Percentiles rank a stretch among this genome's conserved stretches.
phyloP scores from a whole-genome alignment of 1,139 yeast species.

The Saccharomycopsis phalli region DNA sequence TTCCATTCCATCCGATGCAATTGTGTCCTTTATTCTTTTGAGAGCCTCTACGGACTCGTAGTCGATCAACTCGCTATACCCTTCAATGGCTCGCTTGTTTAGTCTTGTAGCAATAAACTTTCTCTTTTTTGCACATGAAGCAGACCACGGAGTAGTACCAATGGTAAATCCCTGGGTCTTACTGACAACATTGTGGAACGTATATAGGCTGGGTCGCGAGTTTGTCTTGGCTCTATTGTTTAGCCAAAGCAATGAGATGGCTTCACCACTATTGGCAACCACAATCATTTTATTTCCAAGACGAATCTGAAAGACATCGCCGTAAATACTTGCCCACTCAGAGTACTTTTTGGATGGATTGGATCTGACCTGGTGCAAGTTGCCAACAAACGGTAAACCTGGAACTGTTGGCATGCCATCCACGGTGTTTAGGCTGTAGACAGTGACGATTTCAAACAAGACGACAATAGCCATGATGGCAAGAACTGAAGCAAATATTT shows the following conservation, averaged over 20 bases:
- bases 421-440: no score
- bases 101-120: constrained; percentile 45
- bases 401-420: constrained; percentile 36
- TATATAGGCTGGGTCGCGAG: constrained; percentile 59
- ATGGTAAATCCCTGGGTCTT: constrained; percentile 57
- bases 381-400: constrained; percentile 47
- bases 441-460: no score
- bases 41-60: constrained; percentile 33
- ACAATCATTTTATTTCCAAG: constrained; percentile 50
- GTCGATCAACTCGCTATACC: constrained; percentile 35
- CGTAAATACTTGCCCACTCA: constrained; percentile 39
- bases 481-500: no score
- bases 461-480: no score
- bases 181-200: constrained; percentile 62
- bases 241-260: constrained; percentile 48
- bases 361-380: constrained; percentile 36
- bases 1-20: constrained; percentile 29
- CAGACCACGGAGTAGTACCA: constrained; percentile 69
- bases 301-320: constrained; percentile 51
- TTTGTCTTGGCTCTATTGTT: constrained; percentile 44
- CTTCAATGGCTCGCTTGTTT: constrained; percentile 32
- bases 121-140: constrained; percentile 43
- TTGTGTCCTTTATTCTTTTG: no score
- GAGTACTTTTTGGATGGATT: constrained; percentile 46
- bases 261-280: constrained; percentile 54